Conservation (phyloP, 2,329 filamentous ascomycete species). For the Aureobasidium leucospermi region DNA sequence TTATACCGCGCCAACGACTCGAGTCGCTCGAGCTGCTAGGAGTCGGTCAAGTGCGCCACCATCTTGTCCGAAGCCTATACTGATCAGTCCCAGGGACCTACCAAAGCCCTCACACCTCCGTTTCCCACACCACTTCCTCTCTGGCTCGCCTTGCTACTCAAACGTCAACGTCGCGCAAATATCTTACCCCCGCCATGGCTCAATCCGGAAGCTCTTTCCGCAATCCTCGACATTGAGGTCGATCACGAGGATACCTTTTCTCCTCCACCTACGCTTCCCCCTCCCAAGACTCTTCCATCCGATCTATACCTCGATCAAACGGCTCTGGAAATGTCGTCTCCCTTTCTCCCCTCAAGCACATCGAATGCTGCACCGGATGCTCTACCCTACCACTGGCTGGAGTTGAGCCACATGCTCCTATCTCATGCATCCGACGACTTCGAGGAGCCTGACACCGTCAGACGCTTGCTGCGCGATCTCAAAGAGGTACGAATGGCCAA, state of each 20-base stretch:
- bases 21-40: slow-evolving; percentile 78
- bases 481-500: slow-evolving; percentile 86
- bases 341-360: slow-evolving; percentile 66
- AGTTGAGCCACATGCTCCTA: slow-evolving; percentile 79
- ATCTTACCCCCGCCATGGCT: slow-evolving; percentile 90
- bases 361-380: slow-evolving; percentile 61
- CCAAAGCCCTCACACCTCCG: slow-evolving; percentile 70
- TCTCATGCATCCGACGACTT: slow-evolving; percentile 82
- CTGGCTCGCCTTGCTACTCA: slow-evolving; percentile 91
- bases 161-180: slow-evolving; percentile 88
- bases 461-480: slow-evolving; percentile 70
- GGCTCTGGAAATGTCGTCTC: slow-evolving; percentile 42
- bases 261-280: slow-evolving; percentile 62
- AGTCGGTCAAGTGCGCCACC: slow-evolving; percentile 50
- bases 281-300: slow-evolving; percentile 32
- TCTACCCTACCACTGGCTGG: slow-evolving; percentile 92
- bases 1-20: slow-evolving; percentile 84
- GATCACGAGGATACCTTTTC: slow-evolving; percentile 65
- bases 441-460: slow-evolving; percentile 62
- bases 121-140: slow-evolving; percentile 73
- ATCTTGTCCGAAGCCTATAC: not conserved
- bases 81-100: slow-evolving; percentile 57
- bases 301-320: slow-evolving; percentile 11
- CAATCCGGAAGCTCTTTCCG: slow-evolving; percentile 62
- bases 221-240: slow-evolving; percentile 76